These are phyloP conservation scores for Psilocybe tampanensis DNA, from an alignment of 768 basidiomycete genomes.

Conservation along the genomic window DNA sequence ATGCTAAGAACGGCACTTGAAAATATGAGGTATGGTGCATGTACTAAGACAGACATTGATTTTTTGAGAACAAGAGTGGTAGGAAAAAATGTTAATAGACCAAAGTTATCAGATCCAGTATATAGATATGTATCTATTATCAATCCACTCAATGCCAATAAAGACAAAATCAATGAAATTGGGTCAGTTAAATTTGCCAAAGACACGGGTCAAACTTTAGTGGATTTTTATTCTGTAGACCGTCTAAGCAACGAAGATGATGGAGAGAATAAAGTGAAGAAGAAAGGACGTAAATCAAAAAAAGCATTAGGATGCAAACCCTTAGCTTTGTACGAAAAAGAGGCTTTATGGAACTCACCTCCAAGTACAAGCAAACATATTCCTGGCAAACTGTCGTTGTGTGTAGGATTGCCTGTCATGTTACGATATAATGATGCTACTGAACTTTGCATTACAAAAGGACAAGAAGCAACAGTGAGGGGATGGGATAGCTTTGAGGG, in stretches of 20 bases:
- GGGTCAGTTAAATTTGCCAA: conserved; percentile 29
- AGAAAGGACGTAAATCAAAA: not conserved
- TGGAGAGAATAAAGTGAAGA: not conserved
- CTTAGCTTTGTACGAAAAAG: not conserved
- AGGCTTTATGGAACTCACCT: conserved; percentile 11
- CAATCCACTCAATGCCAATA: conserved; percentile 30
- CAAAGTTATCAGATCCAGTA: conserved; percentile 2
- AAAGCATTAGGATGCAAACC: not conserved
- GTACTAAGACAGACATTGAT: conserved; percentile 24
- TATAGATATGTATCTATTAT: conserved; percentile 37
- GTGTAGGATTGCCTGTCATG: conserved; percentile 35
- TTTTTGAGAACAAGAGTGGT: conserved; percentile 28
- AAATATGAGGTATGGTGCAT: conserved; percentile 35
- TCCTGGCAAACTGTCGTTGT: conserved; percentile 30
- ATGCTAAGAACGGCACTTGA: conserved; percentile 29
- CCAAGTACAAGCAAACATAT: conserved; percentile 15
- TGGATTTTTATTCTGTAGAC: conserved; percentile 31
- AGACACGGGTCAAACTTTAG: conserved; percentile 23
- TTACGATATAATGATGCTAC: conserved; percentile 33
- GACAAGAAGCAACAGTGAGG: conserved; percentile 30
- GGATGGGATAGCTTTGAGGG: conserved; percentile 26
- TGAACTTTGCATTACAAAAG: conserved; percentile 36
- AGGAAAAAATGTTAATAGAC: conserved; percentile 18
- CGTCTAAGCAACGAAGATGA: conserved; percentile 5
- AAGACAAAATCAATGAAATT: conserved; percentile 33